Evolutionary conservation across 192 early-diverging fungal genomes (phyloP), one percentile per base, ranked within the genome.

Genomic region (Coemansia sp.): DNA sequence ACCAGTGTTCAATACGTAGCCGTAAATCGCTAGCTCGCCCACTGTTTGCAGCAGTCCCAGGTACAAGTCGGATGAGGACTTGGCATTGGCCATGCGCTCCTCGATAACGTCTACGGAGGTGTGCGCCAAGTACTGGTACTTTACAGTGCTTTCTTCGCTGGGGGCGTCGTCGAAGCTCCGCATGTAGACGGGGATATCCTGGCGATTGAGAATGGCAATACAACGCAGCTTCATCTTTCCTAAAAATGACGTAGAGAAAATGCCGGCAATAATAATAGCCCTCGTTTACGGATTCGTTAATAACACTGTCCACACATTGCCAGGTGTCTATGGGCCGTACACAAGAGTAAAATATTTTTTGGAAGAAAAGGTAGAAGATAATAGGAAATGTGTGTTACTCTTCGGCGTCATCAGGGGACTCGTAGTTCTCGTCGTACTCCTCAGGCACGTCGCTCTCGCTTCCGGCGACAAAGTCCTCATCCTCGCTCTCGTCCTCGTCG

Each of bases 91-190:
- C 23, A 72, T n/a, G 11, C 70, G 68, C 45, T 77, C 75, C 61
- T 95, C 95, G 68, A 97, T 91, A 6, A 95, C 85, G 77, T 97
- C 95, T 70, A 87, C 88, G 0, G 94, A 90, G 2, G 94, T 95
- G 65, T 95, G 92, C n/a, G 90, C 92, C 71, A 95, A 73, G 67
- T 93, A 95, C 81, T 94, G 92, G 75, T 90, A 95, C 67, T 94
- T 93, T 21, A 95, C 85, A 67, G 93, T 89, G 6, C 88, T 86
- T 61, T 92, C 88, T 48, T 84, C 70, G 16, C 77, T 13, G n/a
- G 13, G 2, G 10, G 42, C 12, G 7, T 26, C n/a, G 69, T 86
- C 90, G 75, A 91, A 93, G 68, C 86, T 92, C 63, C 88, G 88
- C 68, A 95, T 86, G 68, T 88, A 93, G 23, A 97, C 69, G 4